Evolutionary conservation across 2,329 filamentous ascomycete genomes (phyloP).

Genomic region (Penicillium sp.): DNA sequence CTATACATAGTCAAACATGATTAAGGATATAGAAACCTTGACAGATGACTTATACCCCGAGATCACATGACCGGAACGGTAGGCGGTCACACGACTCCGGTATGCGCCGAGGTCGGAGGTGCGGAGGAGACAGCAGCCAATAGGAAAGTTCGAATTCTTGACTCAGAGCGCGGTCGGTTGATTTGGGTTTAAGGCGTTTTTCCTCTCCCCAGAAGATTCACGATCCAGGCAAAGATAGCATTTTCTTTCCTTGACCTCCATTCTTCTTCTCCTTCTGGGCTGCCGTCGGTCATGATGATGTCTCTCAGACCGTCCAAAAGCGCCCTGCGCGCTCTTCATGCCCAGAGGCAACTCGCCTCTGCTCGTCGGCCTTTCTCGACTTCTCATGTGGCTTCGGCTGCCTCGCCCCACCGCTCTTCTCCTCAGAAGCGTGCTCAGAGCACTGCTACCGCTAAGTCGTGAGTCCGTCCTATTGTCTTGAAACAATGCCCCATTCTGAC

Average conservation of each 20-base stretch:
- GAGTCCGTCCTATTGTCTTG: constrained; percentile 36
- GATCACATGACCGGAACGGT: constrained; percentile 5
- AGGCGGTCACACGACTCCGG: constrained; percentile 15
- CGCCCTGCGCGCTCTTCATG: constrained; percentile 45
- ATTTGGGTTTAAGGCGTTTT: constrained; percentile 22
- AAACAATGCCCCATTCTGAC: constrained; percentile 3
- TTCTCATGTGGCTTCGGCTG: constrained; percentile 41
- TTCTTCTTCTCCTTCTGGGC: constrained; percentile 24
- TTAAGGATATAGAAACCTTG: background rate
- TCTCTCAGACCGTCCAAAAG: constrained; percentile 47
- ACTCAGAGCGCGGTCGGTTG: constrained; percentile 20
- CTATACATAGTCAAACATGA: background rate
- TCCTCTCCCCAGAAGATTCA: constrained; percentile 20
- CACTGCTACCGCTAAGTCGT: constrained; percentile 51
- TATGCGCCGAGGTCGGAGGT: constrained; percentile 30
- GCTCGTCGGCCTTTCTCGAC: constrained; percentile 42
- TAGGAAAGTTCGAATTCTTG: constrained; percentile 24
- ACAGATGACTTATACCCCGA: background rate
- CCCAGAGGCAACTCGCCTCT: constrained; percentile 38
- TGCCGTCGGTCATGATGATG: constrained; percentile 44
- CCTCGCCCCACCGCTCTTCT: constrained; percentile 45
- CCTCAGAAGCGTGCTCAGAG: constrained; percentile 44
- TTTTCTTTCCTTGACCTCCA: constrained; percentile 16
- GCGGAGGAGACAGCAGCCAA: constrained; percentile 21
- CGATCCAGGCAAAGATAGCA: constrained; percentile 21